phyloP scores from a whole-genome alignment of 768 basidiomycete species.

The Rubroboletus pulcherrimus region DNA sequence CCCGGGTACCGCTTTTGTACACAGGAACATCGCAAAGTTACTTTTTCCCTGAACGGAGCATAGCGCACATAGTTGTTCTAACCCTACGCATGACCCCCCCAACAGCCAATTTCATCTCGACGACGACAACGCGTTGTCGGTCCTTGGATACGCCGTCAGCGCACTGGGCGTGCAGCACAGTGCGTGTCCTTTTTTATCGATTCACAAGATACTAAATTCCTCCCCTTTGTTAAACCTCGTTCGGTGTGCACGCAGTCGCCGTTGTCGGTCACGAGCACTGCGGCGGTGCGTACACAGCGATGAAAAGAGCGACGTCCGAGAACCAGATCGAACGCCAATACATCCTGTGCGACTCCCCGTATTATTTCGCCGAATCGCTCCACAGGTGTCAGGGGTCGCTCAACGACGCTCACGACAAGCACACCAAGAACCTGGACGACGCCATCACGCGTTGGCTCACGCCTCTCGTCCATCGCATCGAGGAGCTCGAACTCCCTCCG shows the following conservation, averaged over 20 bases:
- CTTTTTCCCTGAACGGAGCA: slow-evolving; percentile 16
- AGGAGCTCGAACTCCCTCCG: slow-evolving; percentile 34
- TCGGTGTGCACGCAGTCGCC: slow-evolving; percentile 45
- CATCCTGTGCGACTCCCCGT: slow-evolving; percentile 15
- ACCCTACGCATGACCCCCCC: background rate
- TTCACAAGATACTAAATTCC: too few species aligned
- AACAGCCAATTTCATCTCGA: slow-evolving; percentile 64
- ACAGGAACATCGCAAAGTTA: slow-evolving; percentile 89
- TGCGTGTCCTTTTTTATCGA: slow-evolving; percentile 35
- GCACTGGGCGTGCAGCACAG: slow-evolving; percentile 68
- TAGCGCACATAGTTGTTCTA: background rate
- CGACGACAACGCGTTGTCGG: slow-evolving; percentile 68
- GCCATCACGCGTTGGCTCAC: slow-evolving; percentile 69
- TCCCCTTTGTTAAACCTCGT: too few species aligned
- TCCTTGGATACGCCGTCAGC: slow-evolving; percentile 69
- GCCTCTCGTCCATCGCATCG: slow-evolving; percentile 57
- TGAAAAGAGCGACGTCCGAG: background rate
- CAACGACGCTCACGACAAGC: slow-evolving; percentile 11
- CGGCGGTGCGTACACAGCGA: slow-evolving; percentile 59
- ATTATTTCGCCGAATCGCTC: background rate
- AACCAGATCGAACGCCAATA: slow-evolving; percentile 1
- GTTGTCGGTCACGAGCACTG: slow-evolving; percentile 82
- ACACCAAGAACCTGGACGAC: slow-evolving; percentile 34
- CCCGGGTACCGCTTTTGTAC: slow-evolving; percentile 81
- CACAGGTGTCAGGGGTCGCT: slow-evolving; percentile 13